Percentiles rank a stretch among this genome's conserved stretches.
Evolutionary conservation across 1,284 basidiomycete species (phyloP).

Genomic region (Singerocomus inundabilis): DNA sequence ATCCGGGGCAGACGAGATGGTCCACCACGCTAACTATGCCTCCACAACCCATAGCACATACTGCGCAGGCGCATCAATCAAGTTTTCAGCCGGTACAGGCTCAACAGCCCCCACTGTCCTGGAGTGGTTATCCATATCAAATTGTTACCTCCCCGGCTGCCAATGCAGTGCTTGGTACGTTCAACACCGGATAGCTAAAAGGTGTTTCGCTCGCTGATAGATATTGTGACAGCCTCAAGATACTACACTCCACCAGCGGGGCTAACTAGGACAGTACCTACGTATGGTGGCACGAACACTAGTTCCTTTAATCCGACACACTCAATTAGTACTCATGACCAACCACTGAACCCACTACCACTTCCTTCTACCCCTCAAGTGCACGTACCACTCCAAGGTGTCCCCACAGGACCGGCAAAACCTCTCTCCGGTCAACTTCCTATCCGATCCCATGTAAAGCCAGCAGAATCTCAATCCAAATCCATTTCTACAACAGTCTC

Average conservation of each 20-base stretch:
- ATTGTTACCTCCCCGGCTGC: not conserved
- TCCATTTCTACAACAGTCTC: not conserved
- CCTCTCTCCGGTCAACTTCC: not conserved
- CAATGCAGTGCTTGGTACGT: slow-evolving; percentile 16
- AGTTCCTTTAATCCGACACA: not conserved
- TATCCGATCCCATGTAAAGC: not conserved
- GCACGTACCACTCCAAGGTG: slow-evolving; percentile 9
- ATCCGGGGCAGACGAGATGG: slow-evolving; percentile 8
- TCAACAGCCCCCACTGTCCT: slow-evolving; percentile 11
- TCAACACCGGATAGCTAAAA: not conserved
- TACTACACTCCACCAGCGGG: slow-evolving; percentile 5
- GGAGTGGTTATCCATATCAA: slow-evolving; percentile 15
- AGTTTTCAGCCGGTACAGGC: slow-evolving; percentile 4
- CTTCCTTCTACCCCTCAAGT: slow-evolving; percentile 3
- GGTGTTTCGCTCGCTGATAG: slow-evolving; percentile 1
- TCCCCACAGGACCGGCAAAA: not conserved
- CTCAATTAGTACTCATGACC: slow-evolving; percentile 1
- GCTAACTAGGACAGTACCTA: not conserved
- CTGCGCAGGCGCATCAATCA: slow-evolving; percentile 2
- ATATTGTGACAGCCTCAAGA: not conserved
- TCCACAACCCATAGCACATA: slow-evolving; percentile 1
- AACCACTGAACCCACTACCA: slow-evolving; percentile 1
- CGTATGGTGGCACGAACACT: not conserved
- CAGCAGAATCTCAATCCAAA: slow-evolving; percentile 1
- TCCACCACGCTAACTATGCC: slow-evolving; percentile 15